These are phyloP conservation scores for Fusarium subtropicale DNA, from an alignment of 2,329 filamentous ascomycete species.

Conservation along the genomic window DNA sequence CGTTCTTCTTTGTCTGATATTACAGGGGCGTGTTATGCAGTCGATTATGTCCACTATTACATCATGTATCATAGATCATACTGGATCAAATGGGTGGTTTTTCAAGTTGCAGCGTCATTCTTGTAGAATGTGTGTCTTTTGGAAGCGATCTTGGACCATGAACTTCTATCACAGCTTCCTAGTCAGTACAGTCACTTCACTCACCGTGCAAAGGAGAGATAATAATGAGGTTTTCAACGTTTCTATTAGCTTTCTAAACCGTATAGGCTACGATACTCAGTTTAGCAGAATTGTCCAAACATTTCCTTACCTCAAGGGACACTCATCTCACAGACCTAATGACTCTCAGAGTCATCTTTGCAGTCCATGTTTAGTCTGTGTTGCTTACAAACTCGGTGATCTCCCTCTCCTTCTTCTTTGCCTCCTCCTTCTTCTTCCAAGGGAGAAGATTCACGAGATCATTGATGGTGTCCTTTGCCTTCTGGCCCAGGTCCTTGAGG, in stretches of 20 bases:
- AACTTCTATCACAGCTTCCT: not conserved
- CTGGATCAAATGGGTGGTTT: not conserved
- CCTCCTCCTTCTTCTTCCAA: not conserved
- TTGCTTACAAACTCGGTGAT: not conserved
- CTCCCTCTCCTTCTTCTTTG: not conserved
- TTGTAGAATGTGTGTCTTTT: not conserved
- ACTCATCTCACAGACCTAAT: not conserved
- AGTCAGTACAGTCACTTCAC: not conserved
- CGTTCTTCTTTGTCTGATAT: not conserved
- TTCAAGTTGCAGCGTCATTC: not conserved
- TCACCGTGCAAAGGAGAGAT: not conserved
- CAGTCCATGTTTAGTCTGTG: not conserved
- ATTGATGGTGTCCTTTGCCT: not conserved
- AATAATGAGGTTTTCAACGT: not conserved
- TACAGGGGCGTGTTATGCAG: not conserved
- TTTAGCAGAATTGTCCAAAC: conserved; percentile 1
- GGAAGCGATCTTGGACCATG: not conserved
- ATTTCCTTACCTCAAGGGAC: conserved; percentile 5
- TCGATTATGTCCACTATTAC: not conserved
- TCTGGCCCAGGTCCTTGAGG: not conserved
- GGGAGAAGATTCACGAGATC: not conserved
- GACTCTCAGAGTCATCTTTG: not conserved
- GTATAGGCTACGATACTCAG: not conserved
- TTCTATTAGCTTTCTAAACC: not conserved
- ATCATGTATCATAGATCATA: too few species aligned